phyloP scores from a whole-genome alignment of 2,329 filamentous ascomycete species.

The Fusarium mundagurra region DNA sequence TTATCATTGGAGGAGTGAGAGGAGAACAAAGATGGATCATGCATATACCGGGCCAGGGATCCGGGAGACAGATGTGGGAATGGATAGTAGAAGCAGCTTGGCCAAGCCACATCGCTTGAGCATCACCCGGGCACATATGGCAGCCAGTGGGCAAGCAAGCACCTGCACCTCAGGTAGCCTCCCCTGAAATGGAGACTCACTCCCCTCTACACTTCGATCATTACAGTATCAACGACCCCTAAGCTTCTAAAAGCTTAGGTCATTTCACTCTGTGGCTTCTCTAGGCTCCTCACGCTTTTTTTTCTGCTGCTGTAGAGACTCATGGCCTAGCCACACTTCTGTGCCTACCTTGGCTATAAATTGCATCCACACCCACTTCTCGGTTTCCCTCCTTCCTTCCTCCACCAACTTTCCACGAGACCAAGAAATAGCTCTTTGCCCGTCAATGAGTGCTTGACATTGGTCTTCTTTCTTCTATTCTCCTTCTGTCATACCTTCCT shows the following conservation, averaged over 20 bases:
- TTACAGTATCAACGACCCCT: neutral
- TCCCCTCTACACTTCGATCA: neutral
- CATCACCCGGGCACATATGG: neutral
- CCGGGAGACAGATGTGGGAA: neutral
- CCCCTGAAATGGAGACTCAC: neutral
- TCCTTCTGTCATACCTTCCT: too few species aligned
- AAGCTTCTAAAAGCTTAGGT: neutral
- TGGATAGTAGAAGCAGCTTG: neutral
- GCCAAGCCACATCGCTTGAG: neutral
- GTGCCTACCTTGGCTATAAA: conserved; percentile 7
- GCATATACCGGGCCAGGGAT: neutral
- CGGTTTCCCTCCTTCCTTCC: neutral
- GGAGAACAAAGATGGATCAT: neutral
- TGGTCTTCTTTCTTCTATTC: neutral
- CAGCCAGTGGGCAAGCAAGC: neutral
- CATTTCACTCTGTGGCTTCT: neutral
- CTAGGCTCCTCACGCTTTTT: neutral
- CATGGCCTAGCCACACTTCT: neutral
- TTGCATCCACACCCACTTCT: neutral
- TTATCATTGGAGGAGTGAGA: neutral
- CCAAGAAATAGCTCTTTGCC: neutral
- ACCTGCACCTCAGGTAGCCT: neutral
- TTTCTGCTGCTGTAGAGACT: neutral
- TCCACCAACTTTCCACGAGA: neutral
- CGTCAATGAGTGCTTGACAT: neutral